A percentile compares a stretch with the other conserved stretches of the same genome.
These are phyloP conservation scores for Puccinia horiana DNA, from an alignment of 1,284 basidiomycete species.

Conservation along the genomic window DNA sequence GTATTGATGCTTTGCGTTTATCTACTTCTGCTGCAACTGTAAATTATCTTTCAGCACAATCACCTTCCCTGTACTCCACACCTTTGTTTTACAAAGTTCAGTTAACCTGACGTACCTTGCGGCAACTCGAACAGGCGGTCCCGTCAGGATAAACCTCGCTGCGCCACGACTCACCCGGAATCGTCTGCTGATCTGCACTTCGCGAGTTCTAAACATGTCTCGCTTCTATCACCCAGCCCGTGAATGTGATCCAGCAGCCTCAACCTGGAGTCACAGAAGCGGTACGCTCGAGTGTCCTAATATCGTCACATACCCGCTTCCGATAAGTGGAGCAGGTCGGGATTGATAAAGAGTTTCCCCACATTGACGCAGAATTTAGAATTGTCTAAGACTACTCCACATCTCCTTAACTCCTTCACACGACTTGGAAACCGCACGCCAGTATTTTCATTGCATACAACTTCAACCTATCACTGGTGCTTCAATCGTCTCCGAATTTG, in stretches of 20 bases:
- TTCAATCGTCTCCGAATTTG: not conserved
- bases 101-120: not conserved
- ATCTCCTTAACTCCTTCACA: too few relatives aligned
- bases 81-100: not conserved
- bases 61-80: not conserved
- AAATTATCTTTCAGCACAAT: not conserved
- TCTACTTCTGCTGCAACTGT: not conserved
- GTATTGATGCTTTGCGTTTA: not conserved
- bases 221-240: not conserved
- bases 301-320: constrained; percentile 2
- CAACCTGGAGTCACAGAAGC: constrained; percentile 14
- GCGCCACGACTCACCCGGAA: not conserved
- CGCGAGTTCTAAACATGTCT: constrained; percentile 12
- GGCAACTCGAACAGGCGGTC: not conserved
- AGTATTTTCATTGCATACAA: too few relatives aligned
- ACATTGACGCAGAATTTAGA: not conserved
- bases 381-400: not conserved
- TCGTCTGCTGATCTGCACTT: not conserved
- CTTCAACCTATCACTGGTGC: not conserved
- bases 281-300: not conserved
- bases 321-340: constrained; percentile 11
- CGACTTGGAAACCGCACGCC: too few relatives aligned
- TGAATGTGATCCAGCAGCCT: constrained; percentile 13
- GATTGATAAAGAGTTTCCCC: constrained; percentile 6
- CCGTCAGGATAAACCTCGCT: not conserved